These are phyloP conservation scores for Penicillium rolfsii DNA, from an alignment of 2,329 filamentous ascomycete species.

Conservation along the genomic window DNA sequence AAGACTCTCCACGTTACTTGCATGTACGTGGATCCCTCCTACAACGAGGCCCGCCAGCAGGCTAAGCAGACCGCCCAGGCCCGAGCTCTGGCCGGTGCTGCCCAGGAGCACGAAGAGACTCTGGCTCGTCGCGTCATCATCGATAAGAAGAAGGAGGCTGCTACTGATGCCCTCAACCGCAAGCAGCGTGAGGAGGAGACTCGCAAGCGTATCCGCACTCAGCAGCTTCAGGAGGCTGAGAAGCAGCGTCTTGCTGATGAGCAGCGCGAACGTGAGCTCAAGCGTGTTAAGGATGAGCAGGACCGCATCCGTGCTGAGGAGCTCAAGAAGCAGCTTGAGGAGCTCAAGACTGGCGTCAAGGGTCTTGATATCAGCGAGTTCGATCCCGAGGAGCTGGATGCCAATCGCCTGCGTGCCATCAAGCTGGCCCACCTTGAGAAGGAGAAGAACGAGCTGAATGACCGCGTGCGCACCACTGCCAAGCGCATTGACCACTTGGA, in stretches of 20 bases:
- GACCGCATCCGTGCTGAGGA: constrained; percentile 91
- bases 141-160: constrained; percentile 94
- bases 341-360: constrained; percentile 88
- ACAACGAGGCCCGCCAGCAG: constrained; percentile 78
- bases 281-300: constrained; percentile 81
- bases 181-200: constrained; percentile 92
- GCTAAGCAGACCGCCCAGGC: constrained; percentile 79
- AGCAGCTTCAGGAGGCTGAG: constrained; percentile 88
- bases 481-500: constrained; percentile 97
- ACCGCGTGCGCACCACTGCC: constrained; percentile 85
- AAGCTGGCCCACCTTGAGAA: constrained; percentile 95
- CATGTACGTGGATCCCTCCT: constrained; percentile 90
- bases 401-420: constrained; percentile 85
- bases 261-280: constrained; percentile 85
- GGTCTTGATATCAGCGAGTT: constrained; percentile 71
- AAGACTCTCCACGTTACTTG: constrained; percentile 91
- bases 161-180: constrained; percentile 82
- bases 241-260: constrained; percentile 87
- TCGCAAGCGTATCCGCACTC: constrained; percentile 81
- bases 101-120: constrained; percentile 84
- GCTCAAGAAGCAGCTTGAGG: constrained; percentile 86
- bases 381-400: constrained; percentile 84
- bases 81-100: constrained; percentile 83
- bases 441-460: constrained; percentile 94
- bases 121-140: constrained; percentile 87